Evolutionary conservation across 176 grass and related monocot genomes (phyloP).

Genomic region (Ensete ventricosum): DNA sequence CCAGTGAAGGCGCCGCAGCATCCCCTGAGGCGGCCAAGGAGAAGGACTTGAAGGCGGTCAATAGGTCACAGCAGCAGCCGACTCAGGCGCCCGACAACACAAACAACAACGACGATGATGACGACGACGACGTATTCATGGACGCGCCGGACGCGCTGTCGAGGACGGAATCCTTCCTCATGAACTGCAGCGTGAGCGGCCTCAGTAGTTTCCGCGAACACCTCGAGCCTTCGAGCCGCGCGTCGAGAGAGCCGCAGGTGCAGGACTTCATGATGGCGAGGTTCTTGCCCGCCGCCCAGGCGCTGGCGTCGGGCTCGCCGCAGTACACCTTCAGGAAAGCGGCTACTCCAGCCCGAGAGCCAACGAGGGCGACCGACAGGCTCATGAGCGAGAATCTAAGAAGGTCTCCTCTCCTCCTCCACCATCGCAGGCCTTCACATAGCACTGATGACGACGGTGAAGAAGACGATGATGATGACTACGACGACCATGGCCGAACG

Average conservation of each 20-base stretch:
- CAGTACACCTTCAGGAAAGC: slow-evolving; percentile 81
- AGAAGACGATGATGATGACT: slow-evolving; percentile 33
- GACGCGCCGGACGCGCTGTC: slow-evolving; percentile 83
- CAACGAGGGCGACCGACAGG: background rate
- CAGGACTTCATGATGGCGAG: slow-evolving; percentile 77
- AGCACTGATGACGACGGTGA: slow-evolving; percentile 26
- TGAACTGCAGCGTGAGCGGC: slow-evolving; percentile 91
- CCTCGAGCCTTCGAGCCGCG: background rate
- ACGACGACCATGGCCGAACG: slow-evolving; percentile 34
- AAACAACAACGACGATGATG: slow-evolving; percentile 17
- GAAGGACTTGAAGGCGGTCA: background rate
- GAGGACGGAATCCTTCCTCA: slow-evolving; percentile 54
- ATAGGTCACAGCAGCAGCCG: background rate
- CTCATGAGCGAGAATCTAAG: background rate
- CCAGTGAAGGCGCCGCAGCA: background rate
- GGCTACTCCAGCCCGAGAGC: background rate
- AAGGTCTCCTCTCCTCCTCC: slow-evolving; percentile 51
- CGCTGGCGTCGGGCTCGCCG: slow-evolving; percentile 64
- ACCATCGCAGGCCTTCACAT: slow-evolving; percentile 30
- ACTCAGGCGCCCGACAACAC: background rate
- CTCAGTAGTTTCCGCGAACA: slow-evolving; percentile 41
- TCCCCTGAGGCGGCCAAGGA: slow-evolving; percentile 6
- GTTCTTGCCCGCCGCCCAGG: slow-evolving; percentile 73
- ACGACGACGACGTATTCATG: slow-evolving; percentile 55
- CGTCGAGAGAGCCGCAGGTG: slow-evolving; percentile 17